Percentiles rank a stretch among this genome's conserved stretches.
Conservation (phyloP, 208 protist species). For the Angomonas deanei region DNA sequence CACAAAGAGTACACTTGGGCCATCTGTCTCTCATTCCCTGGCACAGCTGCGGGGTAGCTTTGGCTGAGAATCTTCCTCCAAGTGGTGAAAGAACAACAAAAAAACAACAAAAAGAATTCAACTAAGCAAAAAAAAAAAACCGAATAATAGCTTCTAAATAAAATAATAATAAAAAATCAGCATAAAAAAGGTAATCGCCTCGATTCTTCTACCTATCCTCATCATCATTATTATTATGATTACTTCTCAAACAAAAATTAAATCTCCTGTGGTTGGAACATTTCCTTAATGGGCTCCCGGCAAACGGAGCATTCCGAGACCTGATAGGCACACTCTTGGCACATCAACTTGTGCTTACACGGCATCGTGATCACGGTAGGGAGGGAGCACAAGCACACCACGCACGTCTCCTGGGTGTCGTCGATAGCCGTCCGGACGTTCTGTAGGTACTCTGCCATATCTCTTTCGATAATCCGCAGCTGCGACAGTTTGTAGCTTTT, state of each 20-base stretch:
- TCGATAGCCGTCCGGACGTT: constrained; percentile 66
- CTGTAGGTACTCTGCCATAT: constrained; percentile 85
- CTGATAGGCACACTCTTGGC: constrained; percentile 58
- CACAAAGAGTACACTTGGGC: too few relatives aligned
- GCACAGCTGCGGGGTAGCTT: too few relatives aligned
- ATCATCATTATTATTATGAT: background rate
- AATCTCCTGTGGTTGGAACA: constrained; percentile 81
- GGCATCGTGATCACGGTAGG: constrained; percentile 79
- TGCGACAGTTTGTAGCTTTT: constrained; percentile 50
- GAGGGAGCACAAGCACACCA: constrained; percentile 77
- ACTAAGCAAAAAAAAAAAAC: background rate
- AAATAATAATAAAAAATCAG: too few relatives aligned
- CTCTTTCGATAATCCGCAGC: constrained; percentile 62
- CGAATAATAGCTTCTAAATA: background rate
- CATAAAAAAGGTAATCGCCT: background rate
- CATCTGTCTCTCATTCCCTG: too few relatives aligned
- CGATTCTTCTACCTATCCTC: background rate
- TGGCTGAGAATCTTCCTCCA: too few relatives aligned
- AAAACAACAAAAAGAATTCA: too few relatives aligned
- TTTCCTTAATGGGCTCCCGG: constrained; percentile 57
- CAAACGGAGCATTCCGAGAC: constrained; percentile 62
- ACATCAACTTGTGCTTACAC: constrained; percentile 83
- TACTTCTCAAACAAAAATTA: constrained; percentile 8
- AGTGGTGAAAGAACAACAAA: too few relatives aligned
- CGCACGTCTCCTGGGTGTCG: constrained; percentile 71